Evolutionary conservation across 371 early-diverging fungal species (phyloP).

Genomic region (Apophysomyces trapeziformis): DNA sequence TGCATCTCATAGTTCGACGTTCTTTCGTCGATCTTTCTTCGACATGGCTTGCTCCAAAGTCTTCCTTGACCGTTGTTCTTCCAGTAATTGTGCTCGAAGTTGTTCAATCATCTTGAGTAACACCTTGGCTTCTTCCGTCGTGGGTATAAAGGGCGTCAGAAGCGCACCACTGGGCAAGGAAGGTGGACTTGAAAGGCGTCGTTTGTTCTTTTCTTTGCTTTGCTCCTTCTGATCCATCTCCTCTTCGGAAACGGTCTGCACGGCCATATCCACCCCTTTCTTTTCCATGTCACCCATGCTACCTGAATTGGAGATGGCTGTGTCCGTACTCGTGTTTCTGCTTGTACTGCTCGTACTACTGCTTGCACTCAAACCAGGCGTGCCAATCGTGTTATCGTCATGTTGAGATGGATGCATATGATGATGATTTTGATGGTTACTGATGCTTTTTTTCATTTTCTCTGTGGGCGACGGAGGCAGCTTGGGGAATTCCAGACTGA

Average conservation of each 20-base stretch:
- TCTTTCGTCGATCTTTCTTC: not conserved
- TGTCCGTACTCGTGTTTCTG: too few species aligned
- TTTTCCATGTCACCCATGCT: too few species aligned
- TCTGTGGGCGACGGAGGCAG: constrained; percentile 12
- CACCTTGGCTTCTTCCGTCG: constrained; percentile 21
- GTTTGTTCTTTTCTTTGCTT: not conserved
- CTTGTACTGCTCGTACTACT: constrained; percentile 1
- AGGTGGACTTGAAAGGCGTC: constrained; percentile 1
- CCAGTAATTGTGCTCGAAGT: constrained; percentile 14
- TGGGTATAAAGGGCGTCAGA: not conserved
- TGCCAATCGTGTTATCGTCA: too few species aligned
- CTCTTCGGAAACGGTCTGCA: not conserved
- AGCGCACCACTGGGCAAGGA: not conserved
- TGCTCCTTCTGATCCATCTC: not conserved
- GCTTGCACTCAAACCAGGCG: not conserved
- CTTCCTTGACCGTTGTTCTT: constrained; percentile 17
- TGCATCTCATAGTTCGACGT: not conserved
- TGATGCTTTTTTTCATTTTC: not conserved
- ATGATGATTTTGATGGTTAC: not conserved
- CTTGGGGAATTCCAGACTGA: constrained; percentile 12
- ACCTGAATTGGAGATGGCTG: too few species aligned
- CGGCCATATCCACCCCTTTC: constrained; percentile 3
- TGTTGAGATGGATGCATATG: too few species aligned
- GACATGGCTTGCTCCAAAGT: constrained; percentile 10
- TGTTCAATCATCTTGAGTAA: constrained; percentile 22